Conservation (phyloP, 2,329 filamentous ascomycete species). For the Hypomyces perniciosus region DNA sequence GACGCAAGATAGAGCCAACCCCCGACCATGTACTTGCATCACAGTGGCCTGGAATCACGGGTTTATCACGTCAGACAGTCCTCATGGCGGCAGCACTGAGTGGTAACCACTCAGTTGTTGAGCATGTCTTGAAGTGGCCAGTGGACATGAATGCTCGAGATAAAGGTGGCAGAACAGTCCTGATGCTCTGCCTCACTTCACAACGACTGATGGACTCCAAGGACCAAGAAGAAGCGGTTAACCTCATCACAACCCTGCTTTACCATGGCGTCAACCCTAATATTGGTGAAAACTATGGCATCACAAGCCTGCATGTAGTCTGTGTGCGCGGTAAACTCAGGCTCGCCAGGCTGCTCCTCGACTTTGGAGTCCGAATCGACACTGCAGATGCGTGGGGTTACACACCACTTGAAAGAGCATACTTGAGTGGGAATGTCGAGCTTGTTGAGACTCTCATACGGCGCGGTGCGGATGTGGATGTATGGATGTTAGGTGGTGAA, state of each 20-base stretch:
- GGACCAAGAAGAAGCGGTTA: background rate
- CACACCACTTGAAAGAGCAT: conserved; percentile 14
- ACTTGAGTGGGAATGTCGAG: background rate
- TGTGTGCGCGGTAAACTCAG: conserved; percentile 7
- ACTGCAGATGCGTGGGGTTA: conserved; percentile 9
- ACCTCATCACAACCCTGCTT: conserved; percentile 3
- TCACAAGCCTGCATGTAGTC: conserved; percentile 9
- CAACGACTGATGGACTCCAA: conserved; percentile 3
- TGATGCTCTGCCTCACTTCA: conserved; percentile 5
- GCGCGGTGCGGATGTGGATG: conserved; percentile 14
- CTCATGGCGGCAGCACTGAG: conserved; percentile 16
- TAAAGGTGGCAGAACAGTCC: conserved; percentile 10
- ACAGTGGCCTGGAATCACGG: conserved; percentile 1
- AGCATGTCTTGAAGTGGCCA: conserved; percentile 12
- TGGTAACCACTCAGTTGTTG: conserved; percentile 12
- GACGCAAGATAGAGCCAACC: background rate
- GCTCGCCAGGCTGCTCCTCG: conserved; percentile 10
- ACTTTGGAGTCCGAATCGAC: conserved; percentile 14
- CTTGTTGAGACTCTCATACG: conserved; percentile 14
- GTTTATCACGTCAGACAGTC: conserved; percentile 3
- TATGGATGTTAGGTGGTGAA: conserved; percentile 6
- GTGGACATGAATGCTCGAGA: conserved; percentile 14
- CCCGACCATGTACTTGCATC: background rate
- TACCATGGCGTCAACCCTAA: conserved; percentile 8
- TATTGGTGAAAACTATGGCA: background rate